Evolutionary conservation across 495 filamentous ascomycete species (phyloP).

Genomic region (Staphylotrichum tortipilum): DNA sequence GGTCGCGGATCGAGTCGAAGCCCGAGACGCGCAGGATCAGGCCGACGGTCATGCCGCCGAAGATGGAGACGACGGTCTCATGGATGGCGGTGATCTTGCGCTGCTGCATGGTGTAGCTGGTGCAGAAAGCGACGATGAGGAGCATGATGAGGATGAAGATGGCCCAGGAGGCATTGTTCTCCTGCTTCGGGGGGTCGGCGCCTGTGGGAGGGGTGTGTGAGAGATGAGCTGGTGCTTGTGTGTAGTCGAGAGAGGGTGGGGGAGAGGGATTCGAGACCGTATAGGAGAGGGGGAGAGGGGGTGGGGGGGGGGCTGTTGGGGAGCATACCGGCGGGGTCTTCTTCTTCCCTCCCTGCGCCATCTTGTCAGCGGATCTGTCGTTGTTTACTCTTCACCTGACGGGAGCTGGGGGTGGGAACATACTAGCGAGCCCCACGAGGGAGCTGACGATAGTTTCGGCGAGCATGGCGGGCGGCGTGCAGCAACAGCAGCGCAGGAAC

Average conservation of each 20-base stretch:
- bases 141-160: conserved; percentile 92
- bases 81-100: conserved; percentile 94
- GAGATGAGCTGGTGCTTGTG: conserved; percentile 16
- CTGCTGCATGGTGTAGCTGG: conserved; percentile 91
- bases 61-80: conserved; percentile 96
- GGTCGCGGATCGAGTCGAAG: conserved; percentile 70
- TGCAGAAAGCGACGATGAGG: conserved; percentile 88
- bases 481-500: neutral
- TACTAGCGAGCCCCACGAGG: conserved; percentile 36
- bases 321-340: conserved; percentile 41
- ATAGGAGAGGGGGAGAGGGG: neutral
- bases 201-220: conserved; percentile 26
- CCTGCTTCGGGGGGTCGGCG: conserved; percentile 55
- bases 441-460: conserved; percentile 30
- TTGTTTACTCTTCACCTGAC: neutral
- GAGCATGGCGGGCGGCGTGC: conserved; percentile 16
- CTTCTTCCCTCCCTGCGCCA: conserved; percentile 42
- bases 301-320: neutral
- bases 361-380: conserved; percentile 14
- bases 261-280: too few species aligned
- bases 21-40: conserved; percentile 75
- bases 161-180: conserved; percentile 91
- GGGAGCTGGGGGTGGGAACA: conserved; percentile 6
- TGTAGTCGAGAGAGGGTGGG: neutral
- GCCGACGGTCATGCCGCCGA: conserved; percentile 95